Conservation (phyloP, 1,139 yeast genomes). For the Geotrichum siamense region DNA sequence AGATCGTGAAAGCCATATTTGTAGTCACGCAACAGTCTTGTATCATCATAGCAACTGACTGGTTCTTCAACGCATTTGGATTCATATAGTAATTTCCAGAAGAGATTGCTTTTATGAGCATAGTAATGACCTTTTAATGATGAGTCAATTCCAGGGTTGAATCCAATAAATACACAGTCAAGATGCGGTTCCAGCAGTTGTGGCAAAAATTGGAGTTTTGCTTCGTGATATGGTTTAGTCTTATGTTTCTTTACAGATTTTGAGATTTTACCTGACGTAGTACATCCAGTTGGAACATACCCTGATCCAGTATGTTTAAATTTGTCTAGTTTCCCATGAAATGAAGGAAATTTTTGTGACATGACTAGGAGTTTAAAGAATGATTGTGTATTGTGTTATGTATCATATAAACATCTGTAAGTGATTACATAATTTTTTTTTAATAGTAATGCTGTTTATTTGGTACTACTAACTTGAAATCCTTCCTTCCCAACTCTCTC, state of each 20-base stretch:
- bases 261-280: too few relatives aligned
- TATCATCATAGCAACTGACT: slow-evolving; percentile 40
- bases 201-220: slow-evolving; percentile 30
- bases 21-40: slow-evolving; percentile 38
- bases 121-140: slow-evolving; percentile 61
- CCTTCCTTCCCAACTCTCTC: too few relatives aligned
- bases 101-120: slow-evolving; percentile 63
- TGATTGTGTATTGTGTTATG: too few relatives aligned
- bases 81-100: slow-evolving; percentile 60
- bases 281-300: too few relatives aligned
- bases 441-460: too few relatives aligned
- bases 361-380: too few relatives aligned
- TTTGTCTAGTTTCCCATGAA: slow-evolving; percentile 16
- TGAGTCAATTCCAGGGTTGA: slow-evolving; percentile 66
- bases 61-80: slow-evolving; percentile 40
- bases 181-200: slow-evolving; percentile 33
- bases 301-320: slow-evolving; percentile 7
- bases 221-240: background rate
- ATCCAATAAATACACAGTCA: slow-evolving; percentile 56
- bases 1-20: slow-evolving; percentile 67
- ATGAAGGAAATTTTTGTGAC: slow-evolving; percentile 12
- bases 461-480: too few relatives aligned
- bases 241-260: background rate
- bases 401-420: too few relatives aligned
- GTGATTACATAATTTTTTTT: too few relatives aligned